Evolutionary conservation across 768 basidiomycete genomes (phyloP).

Genomic region (Chiua virens): DNA sequence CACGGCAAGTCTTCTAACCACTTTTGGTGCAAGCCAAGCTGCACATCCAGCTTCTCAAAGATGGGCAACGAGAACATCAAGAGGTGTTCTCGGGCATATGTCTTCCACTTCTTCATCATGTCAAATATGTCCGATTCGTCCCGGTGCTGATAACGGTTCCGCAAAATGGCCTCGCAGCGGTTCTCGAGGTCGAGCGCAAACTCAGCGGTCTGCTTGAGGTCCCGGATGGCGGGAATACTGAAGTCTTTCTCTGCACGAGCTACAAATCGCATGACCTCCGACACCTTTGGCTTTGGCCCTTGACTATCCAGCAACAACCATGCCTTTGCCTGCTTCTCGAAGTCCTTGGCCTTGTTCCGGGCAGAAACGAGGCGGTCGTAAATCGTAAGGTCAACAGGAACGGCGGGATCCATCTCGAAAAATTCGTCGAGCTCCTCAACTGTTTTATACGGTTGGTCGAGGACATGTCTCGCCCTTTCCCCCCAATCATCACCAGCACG

Average conservation of each 20-base stretch:
- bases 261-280: slow-evolving; percentile 69
- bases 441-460: slow-evolving; percentile 70
- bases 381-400: slow-evolving; percentile 70
- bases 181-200: slow-evolving; percentile 78
- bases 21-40: slow-evolving; percentile 62
- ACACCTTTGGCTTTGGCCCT: slow-evolving; percentile 57
- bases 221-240: slow-evolving; percentile 61
- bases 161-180: slow-evolving; percentile 72
- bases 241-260: slow-evolving; percentile 76
- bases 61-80: slow-evolving; percentile 70
- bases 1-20: slow-evolving; percentile 80
- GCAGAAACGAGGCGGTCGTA: slow-evolving; percentile 64
- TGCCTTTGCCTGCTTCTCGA: slow-evolving; percentile 72
- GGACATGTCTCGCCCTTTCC: slow-evolving; percentile 58
- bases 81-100: slow-evolving; percentile 69
- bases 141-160: slow-evolving; percentile 54
- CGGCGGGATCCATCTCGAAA: slow-evolving; percentile 57
- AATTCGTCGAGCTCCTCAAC: slow-evolving; percentile 77
- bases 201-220: slow-evolving; percentile 68
- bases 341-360: slow-evolving; percentile 70
- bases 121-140: slow-evolving; percentile 68
- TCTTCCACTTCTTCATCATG: slow-evolving; percentile 71
- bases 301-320: slow-evolving; percentile 64
- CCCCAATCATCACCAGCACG: slow-evolving; percentile 78
- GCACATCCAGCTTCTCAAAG: slow-evolving; percentile 70